These are phyloP conservation scores for Thelonectria rubi DNA, from an alignment of 2,329 filamentous ascomycete species.

Conservation along the genomic window DNA sequence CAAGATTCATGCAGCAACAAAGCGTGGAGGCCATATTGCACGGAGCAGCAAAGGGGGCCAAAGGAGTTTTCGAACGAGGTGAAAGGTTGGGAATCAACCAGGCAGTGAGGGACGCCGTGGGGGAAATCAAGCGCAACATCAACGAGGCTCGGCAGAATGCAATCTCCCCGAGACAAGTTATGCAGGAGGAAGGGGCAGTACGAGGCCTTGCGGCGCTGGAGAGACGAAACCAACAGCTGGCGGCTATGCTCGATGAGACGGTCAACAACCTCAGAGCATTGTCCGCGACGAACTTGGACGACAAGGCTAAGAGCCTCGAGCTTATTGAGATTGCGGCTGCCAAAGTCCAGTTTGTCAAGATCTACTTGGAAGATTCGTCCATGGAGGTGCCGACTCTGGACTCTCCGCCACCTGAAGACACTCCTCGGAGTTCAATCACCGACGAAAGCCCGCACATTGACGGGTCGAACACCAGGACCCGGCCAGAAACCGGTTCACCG, in stretches of 20 bases:
- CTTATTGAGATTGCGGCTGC: conserved; percentile 67
- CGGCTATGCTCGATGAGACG: conserved; percentile 73
- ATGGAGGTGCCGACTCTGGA: conserved; percentile 56
- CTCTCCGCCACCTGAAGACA: conserved; percentile 29
- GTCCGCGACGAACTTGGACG: conserved; percentile 59
- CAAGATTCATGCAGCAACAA: conserved; percentile 64
- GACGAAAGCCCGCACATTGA: conserved; percentile 23
- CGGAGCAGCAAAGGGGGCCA: conserved; percentile 79
- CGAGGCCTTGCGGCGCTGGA: conserved; percentile 64
- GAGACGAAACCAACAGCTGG: conserved; percentile 71
- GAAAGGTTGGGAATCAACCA: conserved; percentile 84
- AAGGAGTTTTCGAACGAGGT: conserved; percentile 75
- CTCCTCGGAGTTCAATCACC: conserved; percentile 22
- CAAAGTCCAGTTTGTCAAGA: conserved; percentile 72
- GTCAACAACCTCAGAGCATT: conserved; percentile 70
- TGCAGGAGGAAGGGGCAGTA: conserved; percentile 47
- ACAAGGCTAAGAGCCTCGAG: conserved; percentile 60
- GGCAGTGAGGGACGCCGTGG: conserved; percentile 81
- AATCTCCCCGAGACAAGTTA: conserved; percentile 48
- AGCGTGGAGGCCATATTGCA: conserved; percentile 77
- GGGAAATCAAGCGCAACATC: conserved; percentile 81
- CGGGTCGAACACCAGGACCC: not conserved
- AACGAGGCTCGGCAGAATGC: conserved; percentile 63
- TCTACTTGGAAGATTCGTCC: conserved; percentile 67
- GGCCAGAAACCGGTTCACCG: conserved; percentile 27